A percentile compares a stretch with the other conserved stretches of the same genome.
Evolutionary conservation across 176 grass and related monocot species (phyloP).

Genomic region (Rhynchospora pubera): DNA sequence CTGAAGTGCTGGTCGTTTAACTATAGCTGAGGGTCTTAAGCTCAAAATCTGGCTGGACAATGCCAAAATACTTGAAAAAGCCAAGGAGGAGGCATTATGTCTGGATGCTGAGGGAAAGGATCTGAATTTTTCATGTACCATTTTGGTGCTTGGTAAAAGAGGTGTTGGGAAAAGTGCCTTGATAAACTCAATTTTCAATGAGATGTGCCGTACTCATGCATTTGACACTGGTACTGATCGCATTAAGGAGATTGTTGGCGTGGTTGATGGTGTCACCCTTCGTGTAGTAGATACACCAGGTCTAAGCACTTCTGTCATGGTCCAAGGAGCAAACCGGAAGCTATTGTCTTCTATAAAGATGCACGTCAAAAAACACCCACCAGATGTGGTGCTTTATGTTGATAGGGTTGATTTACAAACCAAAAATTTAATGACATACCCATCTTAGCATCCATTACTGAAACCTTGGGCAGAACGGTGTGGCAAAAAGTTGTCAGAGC

Average conservation of each 20-base stretch:
- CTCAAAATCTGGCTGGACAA: slow-evolving; percentile 37
- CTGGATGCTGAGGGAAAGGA: slow-evolving; percentile 52
- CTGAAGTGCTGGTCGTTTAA: slow-evolving; percentile 56
- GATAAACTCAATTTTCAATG: slow-evolving; percentile 84
- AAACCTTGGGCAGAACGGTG: slow-evolving; percentile 50
- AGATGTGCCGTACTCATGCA: slow-evolving; percentile 57
- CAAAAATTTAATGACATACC: slow-evolving; percentile 49
- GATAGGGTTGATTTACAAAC: slow-evolving; percentile 68
- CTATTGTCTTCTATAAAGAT: slow-evolving; percentile 72
- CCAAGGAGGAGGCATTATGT: slow-evolving; percentile 66
- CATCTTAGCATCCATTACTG: slow-evolving; percentile 56
- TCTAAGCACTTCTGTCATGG: slow-evolving; percentile 46
- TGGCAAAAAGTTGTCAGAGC: slow-evolving; percentile 66
- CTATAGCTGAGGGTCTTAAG: slow-evolving; percentile 55
- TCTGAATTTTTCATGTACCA: slow-evolving; percentile 72
- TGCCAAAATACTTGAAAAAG: slow-evolving; percentile 45
- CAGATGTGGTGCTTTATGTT: slow-evolving; percentile 78
- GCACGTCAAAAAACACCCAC: slow-evolving; percentile 59
- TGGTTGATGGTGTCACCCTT: slow-evolving; percentile 67
- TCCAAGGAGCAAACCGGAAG: slow-evolving; percentile 58
- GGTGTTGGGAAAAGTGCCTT: slow-evolving; percentile 92
- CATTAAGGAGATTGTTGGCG: slow-evolving; percentile 52
- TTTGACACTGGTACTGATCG: slow-evolving; percentile 50
- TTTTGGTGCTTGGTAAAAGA: slow-evolving; percentile 81
- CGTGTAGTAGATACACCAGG: slow-evolving; percentile 79